phyloP scores from a whole-genome alignment of 2,329 filamentous ascomycete species.

The Reticulascus tulasneorum region DNA sequence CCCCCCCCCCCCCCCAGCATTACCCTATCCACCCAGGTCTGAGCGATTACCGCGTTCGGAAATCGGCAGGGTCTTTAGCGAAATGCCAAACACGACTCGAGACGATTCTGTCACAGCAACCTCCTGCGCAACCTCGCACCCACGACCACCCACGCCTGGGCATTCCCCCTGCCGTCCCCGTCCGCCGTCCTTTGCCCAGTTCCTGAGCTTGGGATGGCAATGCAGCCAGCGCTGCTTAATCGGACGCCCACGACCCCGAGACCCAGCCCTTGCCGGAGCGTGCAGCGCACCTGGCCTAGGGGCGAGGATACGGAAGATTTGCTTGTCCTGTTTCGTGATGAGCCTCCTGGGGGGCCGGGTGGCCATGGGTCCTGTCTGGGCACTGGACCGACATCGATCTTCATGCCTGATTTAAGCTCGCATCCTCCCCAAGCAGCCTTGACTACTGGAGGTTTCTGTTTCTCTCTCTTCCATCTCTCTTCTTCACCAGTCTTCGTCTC shows the following conservation, averaged over 20 bases:
- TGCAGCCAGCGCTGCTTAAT: constrained; percentile 17
- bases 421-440: constrained; percentile 16
- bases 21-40: no score
- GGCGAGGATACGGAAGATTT: constrained; percentile 11
- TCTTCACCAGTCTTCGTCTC: constrained; percentile 33
- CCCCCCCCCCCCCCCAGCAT: no score
- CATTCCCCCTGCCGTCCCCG: background rate
- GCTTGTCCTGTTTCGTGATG: constrained; percentile 15
- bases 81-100: constrained; percentile 41
- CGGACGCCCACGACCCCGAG: constrained; percentile 6
- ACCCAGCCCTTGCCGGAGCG: background rate
- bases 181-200: constrained; percentile 8
- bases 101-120: constrained; percentile 44
- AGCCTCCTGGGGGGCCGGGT: constrained; percentile 8
- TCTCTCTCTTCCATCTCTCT: constrained; percentile 26
- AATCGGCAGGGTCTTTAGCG: constrained; percentile 12
- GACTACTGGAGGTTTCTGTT: constrained; percentile 12
- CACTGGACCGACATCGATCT: constrained; percentile 9
- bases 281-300: constrained; percentile 1
- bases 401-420: constrained; percentile 21
- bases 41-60: constrained; percentile 8
- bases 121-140: constrained; percentile 1
- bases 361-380: constrained; percentile 7
- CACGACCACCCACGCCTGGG: background rate
- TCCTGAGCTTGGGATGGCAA: constrained; percentile 19